phyloP scores from a whole-genome alignment of 306 rosid genomes.

The Phaseolus lunatus region DNA sequence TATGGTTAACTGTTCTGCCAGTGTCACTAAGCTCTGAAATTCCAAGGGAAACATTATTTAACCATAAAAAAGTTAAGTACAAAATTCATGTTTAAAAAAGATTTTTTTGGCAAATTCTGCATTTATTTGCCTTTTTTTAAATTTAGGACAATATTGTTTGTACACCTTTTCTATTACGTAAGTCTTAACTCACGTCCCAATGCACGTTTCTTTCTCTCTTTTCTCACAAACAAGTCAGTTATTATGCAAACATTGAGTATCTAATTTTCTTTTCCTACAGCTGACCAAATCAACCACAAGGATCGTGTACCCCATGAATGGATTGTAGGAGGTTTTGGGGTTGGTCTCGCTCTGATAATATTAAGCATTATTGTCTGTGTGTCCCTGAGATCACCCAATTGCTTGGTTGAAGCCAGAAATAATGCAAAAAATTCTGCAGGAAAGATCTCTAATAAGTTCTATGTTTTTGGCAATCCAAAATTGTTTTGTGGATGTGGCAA shows the following conservation, averaged over 20 bases:
- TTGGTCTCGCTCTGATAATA: slow-evolving; percentile 67
- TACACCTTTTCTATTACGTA: background rate
- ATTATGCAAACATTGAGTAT: too few relatives aligned
- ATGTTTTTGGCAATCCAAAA: slow-evolving; percentile 86
- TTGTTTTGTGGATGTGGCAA: slow-evolving; percentile 84
- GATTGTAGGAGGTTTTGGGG: slow-evolving; percentile 86
- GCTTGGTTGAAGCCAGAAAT: slow-evolving; percentile 57
- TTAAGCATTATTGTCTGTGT: slow-evolving; percentile 59
- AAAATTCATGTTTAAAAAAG: background rate
- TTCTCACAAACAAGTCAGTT: background rate
- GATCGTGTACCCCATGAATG: slow-evolving; percentile 76
- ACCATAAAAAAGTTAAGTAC: background rate
- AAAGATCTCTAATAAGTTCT: slow-evolving; percentile 74
- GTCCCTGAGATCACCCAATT: slow-evolving; percentile 65
- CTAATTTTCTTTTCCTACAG: slow-evolving; percentile 48
- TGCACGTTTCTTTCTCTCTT: background rate
- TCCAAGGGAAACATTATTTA: background rate
- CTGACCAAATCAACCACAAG: slow-evolving; percentile 59
- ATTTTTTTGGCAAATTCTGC: background rate
- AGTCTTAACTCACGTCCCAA: background rate
- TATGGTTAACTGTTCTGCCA: background rate
- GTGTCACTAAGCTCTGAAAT: background rate
- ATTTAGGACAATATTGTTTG: background rate
- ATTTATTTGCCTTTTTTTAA: background rate
- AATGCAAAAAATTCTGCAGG: slow-evolving; percentile 66